Conservation (phyloP, 805 yeast genomes). For the Candida hungchunana region DNA sequence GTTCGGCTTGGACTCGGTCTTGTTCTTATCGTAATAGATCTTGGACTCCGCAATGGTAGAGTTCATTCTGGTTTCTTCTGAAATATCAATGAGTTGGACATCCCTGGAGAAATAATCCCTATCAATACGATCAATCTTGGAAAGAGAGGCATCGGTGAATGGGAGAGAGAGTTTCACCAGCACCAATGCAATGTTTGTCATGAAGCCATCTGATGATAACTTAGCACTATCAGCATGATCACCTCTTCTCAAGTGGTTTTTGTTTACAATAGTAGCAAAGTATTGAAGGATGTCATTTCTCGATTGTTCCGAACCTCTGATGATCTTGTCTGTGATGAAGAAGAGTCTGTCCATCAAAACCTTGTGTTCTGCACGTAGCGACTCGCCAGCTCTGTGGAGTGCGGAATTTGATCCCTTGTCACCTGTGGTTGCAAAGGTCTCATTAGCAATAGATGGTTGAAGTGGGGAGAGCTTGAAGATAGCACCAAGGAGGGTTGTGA, state of each 20-base stretch:
- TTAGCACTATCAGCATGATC: slow-evolving; percentile 67
- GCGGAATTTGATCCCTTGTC: slow-evolving; percentile 40
- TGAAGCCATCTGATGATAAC: slow-evolving; percentile 74
- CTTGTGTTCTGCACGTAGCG: slow-evolving; percentile 61
- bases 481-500: slow-evolving; percentile 69
- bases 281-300: slow-evolving; percentile 61
- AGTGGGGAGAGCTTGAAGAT: slow-evolving; percentile 73
- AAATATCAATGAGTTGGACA: slow-evolving; percentile 50
- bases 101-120: slow-evolving; percentile 56
- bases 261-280: slow-evolving; percentile 70
- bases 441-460: slow-evolving; percentile 44
- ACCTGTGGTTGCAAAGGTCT: no score
- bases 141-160: slow-evolving; percentile 61
- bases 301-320: slow-evolving; percentile 66
- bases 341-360: slow-evolving; percentile 61
- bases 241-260: slow-evolving; percentile 84
- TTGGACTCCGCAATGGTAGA: slow-evolving; percentile 70
- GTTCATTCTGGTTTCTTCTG: slow-evolving; percentile 79
- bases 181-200: slow-evolving; percentile 69
- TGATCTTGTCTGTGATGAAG: slow-evolving; percentile 63
- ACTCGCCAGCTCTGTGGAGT: slow-evolving; percentile 52
- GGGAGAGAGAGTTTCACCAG: slow-evolving; percentile 77
- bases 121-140: slow-evolving; percentile 76
- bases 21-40: slow-evolving; percentile 44
- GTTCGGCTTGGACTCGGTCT: slow-evolving; percentile 44